Evolutionary conservation across 306 rosid species (phyloP), one percentile per base, ranked within the genome.

Genomic region (Cicer judaicum): DNA sequence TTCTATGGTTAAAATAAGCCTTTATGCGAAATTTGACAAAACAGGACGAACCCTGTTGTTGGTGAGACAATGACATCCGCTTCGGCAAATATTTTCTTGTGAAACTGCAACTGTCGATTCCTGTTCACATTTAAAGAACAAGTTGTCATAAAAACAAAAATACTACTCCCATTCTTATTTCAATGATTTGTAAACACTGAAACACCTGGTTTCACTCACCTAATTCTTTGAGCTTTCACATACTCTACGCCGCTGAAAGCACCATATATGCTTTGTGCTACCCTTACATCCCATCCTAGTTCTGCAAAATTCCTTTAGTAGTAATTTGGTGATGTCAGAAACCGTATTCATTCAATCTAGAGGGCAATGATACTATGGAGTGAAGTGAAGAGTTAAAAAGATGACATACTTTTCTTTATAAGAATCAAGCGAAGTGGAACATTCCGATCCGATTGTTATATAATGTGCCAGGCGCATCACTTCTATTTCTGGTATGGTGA

Each of bases 1-100:
- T 73, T 9, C 24, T 38, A 61, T 10, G 5, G 7, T 39, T 5
- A 77, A 48, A 42, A 41, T 10, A 68, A 66, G 42, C 5, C 75
- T 43, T 63, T 14, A 8, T 56, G 16, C 78, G 38, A 68, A 61
- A 76, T 68, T 74, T 59, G 69, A 64, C 67, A 70, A 44, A 70
- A 42, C 15, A 73, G 19, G 71, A 72, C 76, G 18, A 62, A 93
- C 98, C 98, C 98, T 0, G 91, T 85, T 75, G 98, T 93, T 60
- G 98, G 98, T 40, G 97, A 81, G 70, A 93, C 98, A 61, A 93
- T 93, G 76, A 91, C 92, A 69, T 93, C 97, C 48, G 98, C 92
- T 12, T 83, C 83, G 5, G 84, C 74, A 74, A 93, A 85, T 83
- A 93, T 87, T 61, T 82, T 89, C 81, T 39, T 83, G 80, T 93